Evolutionary conservation across 139 green algal genomes (phyloP).

Genomic region (Chlamydomonas schloesseri): DNA sequence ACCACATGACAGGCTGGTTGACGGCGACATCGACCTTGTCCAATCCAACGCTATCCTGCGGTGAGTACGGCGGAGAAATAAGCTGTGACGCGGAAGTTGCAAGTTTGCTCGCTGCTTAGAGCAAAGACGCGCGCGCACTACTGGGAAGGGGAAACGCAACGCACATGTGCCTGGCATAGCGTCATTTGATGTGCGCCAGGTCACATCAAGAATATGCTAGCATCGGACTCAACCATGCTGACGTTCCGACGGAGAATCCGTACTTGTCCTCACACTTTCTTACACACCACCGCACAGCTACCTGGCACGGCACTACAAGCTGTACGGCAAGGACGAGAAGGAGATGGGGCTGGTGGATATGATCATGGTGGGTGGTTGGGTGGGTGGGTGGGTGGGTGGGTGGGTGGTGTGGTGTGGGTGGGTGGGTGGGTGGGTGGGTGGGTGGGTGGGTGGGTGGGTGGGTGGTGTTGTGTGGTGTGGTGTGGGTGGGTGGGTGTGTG

Average conservation of each 20-base stretch:
- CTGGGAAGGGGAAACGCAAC: neutral
- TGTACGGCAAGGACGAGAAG: slow-evolving; percentile 55
- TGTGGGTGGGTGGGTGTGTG: too few species aligned
- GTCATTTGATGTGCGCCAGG: neutral
- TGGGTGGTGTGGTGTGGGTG: too few species aligned
- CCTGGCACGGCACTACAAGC: slow-evolving; percentile 56
- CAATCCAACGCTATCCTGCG: slow-evolving; percentile 71
- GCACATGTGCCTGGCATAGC: too few species aligned
- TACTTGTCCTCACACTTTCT: too few species aligned
- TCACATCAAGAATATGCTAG: neutral
- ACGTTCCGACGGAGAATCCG: too few species aligned
- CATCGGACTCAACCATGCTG: neutral
- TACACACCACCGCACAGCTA: too few species aligned
- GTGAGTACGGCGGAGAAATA: neutral
- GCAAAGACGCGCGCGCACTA: neutral
- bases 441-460: too few species aligned
- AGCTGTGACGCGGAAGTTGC: neutral
- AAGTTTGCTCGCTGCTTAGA: neutral
- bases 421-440: too few species aligned
- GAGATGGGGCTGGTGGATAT: slow-evolving; percentile 59
- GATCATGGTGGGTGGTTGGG: slow-evolving; percentile 29
- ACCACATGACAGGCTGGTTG: slow-evolving; percentile 22
- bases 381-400: too few species aligned
- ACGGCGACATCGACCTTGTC: slow-evolving; percentile 57
- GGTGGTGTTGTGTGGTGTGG: too few species aligned